phyloP scores from a whole-genome alignment of 805 yeast species.

The Candida germanica region DNA sequence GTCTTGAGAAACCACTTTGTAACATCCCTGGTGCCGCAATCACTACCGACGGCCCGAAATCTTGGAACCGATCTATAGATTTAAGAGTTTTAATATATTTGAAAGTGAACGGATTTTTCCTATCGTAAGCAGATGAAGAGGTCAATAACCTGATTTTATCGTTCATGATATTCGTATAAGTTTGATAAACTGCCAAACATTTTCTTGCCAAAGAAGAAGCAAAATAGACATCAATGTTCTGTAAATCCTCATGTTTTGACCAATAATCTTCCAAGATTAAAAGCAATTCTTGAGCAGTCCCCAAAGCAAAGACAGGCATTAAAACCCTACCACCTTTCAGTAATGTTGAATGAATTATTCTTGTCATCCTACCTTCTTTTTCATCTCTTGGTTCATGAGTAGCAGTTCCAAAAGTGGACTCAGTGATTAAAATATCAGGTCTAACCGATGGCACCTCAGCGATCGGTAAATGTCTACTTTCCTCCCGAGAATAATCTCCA shows the following conservation, averaged over 20 bases:
- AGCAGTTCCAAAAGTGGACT: conserved; percentile 97
- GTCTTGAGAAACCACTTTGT: conserved; percentile 92
- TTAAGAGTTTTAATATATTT: conserved; percentile 78
- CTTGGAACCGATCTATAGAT: conserved; percentile 81
- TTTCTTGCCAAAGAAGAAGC: conserved; percentile 92
- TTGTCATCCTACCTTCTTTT: conserved; percentile 78
- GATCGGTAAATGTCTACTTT: conserved; percentile 88
- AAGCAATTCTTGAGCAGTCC: conserved; percentile 92
- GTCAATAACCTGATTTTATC: conserved; percentile 74
- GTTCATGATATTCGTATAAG: conserved; percentile 96
- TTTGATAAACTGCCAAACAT: conserved; percentile 96
- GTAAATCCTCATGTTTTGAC: conserved; percentile 78
- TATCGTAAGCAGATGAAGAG: conserved; percentile 35
- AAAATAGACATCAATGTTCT: conserved; percentile 78
- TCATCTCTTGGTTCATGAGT: conserved; percentile 89
- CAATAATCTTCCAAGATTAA: conserved; percentile 93
- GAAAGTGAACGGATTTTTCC: conserved; percentile 81
- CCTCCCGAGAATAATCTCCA: conserved; percentile 96
- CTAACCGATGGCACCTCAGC: conserved; percentile 89
- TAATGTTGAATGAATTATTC: conserved; percentile 78
- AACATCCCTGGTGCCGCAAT: conserved; percentile 98
- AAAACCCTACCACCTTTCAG: conserved; percentile 87
- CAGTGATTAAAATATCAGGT: conserved; percentile 90
- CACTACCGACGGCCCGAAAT: conserved; percentile 93
- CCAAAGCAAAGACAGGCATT: conserved; percentile 93